A percentile compares a stretch with the other conserved stretches of the same genome.
Evolutionary conservation across 768 basidiomycete species (phyloP).

Genomic region (Tricholoma hemisulphureum): DNA sequence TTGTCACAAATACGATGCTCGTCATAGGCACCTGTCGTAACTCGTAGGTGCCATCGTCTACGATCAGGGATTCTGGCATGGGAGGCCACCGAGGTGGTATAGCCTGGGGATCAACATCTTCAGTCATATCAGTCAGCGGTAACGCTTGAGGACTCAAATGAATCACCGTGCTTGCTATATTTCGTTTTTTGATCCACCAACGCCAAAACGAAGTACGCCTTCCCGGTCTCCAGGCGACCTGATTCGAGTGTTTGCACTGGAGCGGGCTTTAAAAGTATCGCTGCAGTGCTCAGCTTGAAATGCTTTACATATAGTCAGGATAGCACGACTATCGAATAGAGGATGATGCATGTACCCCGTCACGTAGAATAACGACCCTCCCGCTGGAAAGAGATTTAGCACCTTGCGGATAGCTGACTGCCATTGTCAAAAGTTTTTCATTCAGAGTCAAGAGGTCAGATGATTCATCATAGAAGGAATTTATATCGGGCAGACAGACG

Average conservation of each 20-base stretch:
- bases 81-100: conserved; percentile 83
- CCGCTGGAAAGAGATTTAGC: conserved; percentile 68
- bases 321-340: not conserved
- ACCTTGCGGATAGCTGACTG: conserved; percentile 58
- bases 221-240: conserved; percentile 47
- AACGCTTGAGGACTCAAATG: not conserved
- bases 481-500: conserved; percentile 70
- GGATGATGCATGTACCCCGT: conserved; percentile 63
- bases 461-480: conserved; percentile 71
- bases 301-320: conserved; percentile 50
- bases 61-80: conserved; percentile 41
- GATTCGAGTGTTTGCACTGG: conserved; percentile 44
- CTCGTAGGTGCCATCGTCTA: conserved; percentile 63
- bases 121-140: not conserved
- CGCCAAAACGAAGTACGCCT: conserved; percentile 67
- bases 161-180: conserved; percentile 49
- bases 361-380: conserved; percentile 78
- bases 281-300: conserved; percentile 67
- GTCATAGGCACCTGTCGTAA: conserved; percentile 60
- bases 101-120: conserved; percentile 57
- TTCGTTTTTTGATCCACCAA: conserved; percentile 67
- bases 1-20: conserved; percentile 76
- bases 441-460: conserved; percentile 62
- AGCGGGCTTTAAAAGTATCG: conserved; percentile 67
- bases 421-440: conserved; percentile 59